Conservation (phyloP, 805 yeast species). For the Yamadazyma scolyti region DNA sequence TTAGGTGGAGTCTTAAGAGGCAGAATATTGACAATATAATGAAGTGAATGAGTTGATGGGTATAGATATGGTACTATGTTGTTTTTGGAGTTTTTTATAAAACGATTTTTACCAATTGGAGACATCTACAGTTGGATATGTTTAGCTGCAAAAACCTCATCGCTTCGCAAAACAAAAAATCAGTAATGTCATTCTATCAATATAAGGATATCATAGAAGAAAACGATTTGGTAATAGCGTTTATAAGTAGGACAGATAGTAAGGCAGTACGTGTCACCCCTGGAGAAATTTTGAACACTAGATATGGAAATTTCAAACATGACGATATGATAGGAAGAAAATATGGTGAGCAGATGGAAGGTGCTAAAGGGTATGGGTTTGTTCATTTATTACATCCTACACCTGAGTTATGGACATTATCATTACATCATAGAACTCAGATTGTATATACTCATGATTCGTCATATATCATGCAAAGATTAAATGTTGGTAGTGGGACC, state of each 20-base stretch:
- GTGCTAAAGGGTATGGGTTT: slow-evolving; percentile 75
- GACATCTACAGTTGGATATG: no score
- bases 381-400: slow-evolving; percentile 87
- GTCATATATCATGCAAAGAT: slow-evolving; percentile 80
- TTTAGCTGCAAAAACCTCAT: not conserved
- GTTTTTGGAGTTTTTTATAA: no score
- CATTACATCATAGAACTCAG: slow-evolving; percentile 95
- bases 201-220: slow-evolving; percentile 71
- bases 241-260: slow-evolving; percentile 75
- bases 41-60: no score
- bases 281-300: slow-evolving; percentile 69
- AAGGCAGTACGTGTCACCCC: slow-evolving; percentile 65
- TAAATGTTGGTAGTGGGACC: slow-evolving; percentile 69
- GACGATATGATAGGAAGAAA: slow-evolving; percentile 72
- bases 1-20: no score
- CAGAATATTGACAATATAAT: no score
- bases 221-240: slow-evolving; percentile 84
- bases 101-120: no score
- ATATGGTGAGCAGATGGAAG: slow-evolving; percentile 83
- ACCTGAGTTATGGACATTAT: slow-evolving; percentile 94
- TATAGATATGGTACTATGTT: no score
- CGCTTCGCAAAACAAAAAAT: not conserved
- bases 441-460: slow-evolving; percentile 97
- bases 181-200: slow-evolving; percentile 46
- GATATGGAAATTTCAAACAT: slow-evolving; percentile 90